A percentile compares a stretch with the other conserved stretches of the same genome.
These are phyloP conservation scores for Drechslerella dactyloides DNA, from an alignment of 2,329 filamentous ascomycete species.

Conservation along the genomic window DNA sequence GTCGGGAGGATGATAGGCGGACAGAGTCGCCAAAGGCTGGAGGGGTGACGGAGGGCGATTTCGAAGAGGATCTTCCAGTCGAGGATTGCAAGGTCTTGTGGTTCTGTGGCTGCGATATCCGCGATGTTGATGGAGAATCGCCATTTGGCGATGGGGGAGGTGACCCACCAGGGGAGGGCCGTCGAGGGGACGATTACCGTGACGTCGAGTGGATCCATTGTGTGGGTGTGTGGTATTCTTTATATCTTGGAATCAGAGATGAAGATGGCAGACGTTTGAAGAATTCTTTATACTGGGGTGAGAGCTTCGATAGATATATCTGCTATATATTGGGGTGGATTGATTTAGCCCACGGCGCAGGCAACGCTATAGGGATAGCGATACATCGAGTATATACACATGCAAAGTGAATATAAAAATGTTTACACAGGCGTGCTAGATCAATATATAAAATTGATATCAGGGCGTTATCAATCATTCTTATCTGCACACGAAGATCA, in stretches of 20 bases:
- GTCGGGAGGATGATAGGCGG: conserved; percentile 8
- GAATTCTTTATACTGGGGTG: too few relatives aligned
- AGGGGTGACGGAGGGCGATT: conserved; percentile 26
- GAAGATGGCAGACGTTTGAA: too few relatives aligned
- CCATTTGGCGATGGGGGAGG: conserved; percentile 40
- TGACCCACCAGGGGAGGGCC: conserved; percentile 33
- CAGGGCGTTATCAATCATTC: too few relatives aligned
- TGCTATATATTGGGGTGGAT: too few relatives aligned
- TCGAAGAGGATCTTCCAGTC: conserved; percentile 50
- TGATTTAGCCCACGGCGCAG: too few relatives aligned
- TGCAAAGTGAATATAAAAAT: too few relatives aligned
- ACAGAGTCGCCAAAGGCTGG: conserved; percentile 30
- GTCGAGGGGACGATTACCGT: conserved; percentile 26
- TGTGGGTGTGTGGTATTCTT: neutral
- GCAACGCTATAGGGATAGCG: too few relatives aligned
- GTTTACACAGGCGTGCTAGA: too few relatives aligned
- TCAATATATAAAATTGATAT: too few relatives aligned
- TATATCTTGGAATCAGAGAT: neutral
- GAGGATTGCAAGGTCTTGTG: conserved; percentile 31
- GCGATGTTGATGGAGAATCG: conserved; percentile 20
- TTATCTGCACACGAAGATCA: too few relatives aligned
- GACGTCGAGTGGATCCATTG: conserved; percentile 17
- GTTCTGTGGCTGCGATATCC: conserved; percentile 23
- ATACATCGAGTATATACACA: too few relatives aligned
- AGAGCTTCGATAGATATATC: too few relatives aligned